A percentile compares a stretch with the other conserved stretches of the same genome.
Evolutionary conservation across 805 yeast species (phyloP).

Genomic region (Priceomyces carsonii): DNA sequence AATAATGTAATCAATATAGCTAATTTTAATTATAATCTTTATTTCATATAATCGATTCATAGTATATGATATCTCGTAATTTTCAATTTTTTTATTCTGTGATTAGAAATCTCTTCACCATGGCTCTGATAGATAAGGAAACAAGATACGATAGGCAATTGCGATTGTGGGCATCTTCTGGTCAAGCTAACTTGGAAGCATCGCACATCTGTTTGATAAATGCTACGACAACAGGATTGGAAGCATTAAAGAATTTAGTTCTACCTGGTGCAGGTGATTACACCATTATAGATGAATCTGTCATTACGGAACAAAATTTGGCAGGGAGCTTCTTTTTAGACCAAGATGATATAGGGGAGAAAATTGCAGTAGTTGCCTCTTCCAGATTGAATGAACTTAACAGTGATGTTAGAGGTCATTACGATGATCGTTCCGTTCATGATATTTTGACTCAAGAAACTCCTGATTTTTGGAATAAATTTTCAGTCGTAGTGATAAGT

Average conservation of each 20-base stretch:
- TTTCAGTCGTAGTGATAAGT: constrained; percentile 49
- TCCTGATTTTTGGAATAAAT: constrained; percentile 46
- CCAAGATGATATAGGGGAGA: constrained; percentile 42
- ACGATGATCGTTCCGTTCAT: constrained; percentile 14
- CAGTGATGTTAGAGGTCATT: constrained; percentile 50
- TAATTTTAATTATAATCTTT: neutral
- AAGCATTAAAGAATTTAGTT: constrained; percentile 73
- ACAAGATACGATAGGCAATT: constrained; percentile 83
- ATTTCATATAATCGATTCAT: neutral
- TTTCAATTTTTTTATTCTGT: neutral
- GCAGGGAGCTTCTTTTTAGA: constrained; percentile 64
- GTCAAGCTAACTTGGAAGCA: constrained; percentile 61
- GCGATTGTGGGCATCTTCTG: constrained; percentile 80
- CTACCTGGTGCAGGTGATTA: constrained; percentile 71
- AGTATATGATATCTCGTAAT: neutral
- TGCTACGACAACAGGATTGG: constrained; percentile 60
- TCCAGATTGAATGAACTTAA: constrained; percentile 56
- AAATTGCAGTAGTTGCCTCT: constrained; percentile 41
- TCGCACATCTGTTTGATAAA: constrained; percentile 64
- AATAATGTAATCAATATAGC: constrained; percentile 9
- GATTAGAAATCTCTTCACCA: neutral
- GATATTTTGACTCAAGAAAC: constrained; percentile 12
- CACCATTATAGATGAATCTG: constrained; percentile 53
- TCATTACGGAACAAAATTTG: constrained; percentile 46
- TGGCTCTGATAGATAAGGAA: constrained; percentile 33